Base-by-base conservation (phyloP, 2,329 filamentous ascomycete genomes). In the Aspergillus fischeri region DNA sequence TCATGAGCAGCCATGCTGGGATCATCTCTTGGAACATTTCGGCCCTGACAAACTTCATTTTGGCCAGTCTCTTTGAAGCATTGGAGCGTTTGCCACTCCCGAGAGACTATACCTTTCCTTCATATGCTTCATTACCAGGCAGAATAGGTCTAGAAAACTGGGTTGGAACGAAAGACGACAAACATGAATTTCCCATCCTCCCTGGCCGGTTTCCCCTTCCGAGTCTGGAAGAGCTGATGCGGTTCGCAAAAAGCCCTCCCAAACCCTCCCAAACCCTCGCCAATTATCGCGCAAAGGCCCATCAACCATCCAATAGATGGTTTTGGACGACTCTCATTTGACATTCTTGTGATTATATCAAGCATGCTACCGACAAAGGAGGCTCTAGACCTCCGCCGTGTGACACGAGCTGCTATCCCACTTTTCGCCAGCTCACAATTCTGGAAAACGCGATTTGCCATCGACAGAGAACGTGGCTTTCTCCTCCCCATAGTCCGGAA, bases 371-470 rank as follows among this genome's bases (percentile, higher is more conserved):
- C 35, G 3, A 57, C 50, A 14, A 25, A 7, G 20, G 60, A 59
- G 27, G 28, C 55, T 27, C 32, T 57, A 21, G 47, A 24, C 17
- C 47, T 61, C 14, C 54, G 60, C 6, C 25, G 49, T 35, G 45
- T 35, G 10, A 57, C 60, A 27, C 54, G 60, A 51, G 55, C 52
- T 25, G 57, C 55, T 49, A 35, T 24, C 3, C 27, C 44, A 7
- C 20, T 62, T 20, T 62, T 60, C 27, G 11, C 25, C 29, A 53
- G 53, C 49, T 45, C 28, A 4, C 8, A 24, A 17, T 62, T 59
- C 50, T 63, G 61, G 60, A 57, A 41, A 52, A 49, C 55, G 3
- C 35, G 51, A 52, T 60, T 63, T 25, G 44, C 14, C 3, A 44
- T 49, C 38, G 53, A 51, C 27, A 35, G 28, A 8, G 57, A 63